Evolutionary conservation across 208 protist species (phyloP).

Genomic region (Leishmania turanica): DNA sequence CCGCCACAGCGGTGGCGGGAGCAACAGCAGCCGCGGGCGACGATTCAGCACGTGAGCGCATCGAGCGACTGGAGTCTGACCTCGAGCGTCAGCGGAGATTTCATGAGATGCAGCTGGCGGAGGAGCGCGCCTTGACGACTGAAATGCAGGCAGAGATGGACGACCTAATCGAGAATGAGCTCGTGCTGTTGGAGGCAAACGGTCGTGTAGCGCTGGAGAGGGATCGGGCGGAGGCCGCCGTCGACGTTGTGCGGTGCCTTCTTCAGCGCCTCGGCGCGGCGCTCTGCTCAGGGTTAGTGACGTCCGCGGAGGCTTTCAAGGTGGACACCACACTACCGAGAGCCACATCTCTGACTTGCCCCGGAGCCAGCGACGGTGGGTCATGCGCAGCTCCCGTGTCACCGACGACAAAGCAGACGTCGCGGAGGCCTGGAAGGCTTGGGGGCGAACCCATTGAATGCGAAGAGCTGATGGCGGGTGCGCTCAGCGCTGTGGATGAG

Average conservation of each 20-base stretch:
- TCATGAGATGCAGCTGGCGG: slow-evolving; percentile 34
- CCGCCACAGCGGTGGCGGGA: neutral
- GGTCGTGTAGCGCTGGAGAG: slow-evolving; percentile 33
- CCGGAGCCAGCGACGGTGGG: neutral
- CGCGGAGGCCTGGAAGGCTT: neutral
- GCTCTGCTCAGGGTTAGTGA: neutral
- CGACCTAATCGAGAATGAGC: slow-evolving; percentile 54
- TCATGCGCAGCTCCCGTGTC: neutral
- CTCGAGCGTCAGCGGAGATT: slow-evolving; percentile 27
- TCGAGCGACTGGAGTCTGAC: slow-evolving; percentile 15
- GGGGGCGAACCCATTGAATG: neutral
- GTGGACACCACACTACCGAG: neutral
- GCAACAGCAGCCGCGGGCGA: neutral
- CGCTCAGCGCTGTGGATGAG: neutral
- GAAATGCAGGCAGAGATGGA: slow-evolving; percentile 82
- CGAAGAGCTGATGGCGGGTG: neutral
- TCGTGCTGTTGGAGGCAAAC: slow-evolving; percentile 50
- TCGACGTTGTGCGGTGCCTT: neutral
- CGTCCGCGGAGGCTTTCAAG: neutral
- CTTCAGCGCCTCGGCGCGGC: neutral
- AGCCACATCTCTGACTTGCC: neutral
- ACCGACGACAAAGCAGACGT: neutral
- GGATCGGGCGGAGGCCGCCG: slow-evolving; percentile 27
- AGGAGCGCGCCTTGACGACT: slow-evolving; percentile 48
- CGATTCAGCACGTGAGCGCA: slow-evolving; percentile 1